A percentile compares a stretch with the other conserved stretches of the same genome.
Evolutionary conservation across 371 early-diverging fungal species (phyloP).

Genomic region (Mortierella polycephala): DNA sequence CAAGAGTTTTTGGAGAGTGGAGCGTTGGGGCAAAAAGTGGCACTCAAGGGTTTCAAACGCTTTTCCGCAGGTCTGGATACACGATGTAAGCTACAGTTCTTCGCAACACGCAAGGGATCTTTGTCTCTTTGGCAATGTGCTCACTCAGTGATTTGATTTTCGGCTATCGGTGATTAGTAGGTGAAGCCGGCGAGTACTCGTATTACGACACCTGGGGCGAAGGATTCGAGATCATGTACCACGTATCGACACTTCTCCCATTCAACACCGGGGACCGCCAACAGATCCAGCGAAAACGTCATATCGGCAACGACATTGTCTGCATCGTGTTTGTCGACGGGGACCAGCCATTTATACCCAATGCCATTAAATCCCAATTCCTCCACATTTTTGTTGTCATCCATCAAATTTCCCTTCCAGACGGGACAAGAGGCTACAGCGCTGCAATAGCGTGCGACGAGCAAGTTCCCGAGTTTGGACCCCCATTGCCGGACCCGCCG

Average conservation of each 20-base stretch:
- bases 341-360: conserved; percentile 70
- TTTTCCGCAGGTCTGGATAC: conserved; percentile 88
- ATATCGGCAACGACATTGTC: conserved; percentile 89
- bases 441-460: conserved; percentile 65
- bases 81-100: conserved; percentile 61
- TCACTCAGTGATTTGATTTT: no score
- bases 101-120: neutral
- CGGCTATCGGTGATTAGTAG: conserved; percentile 23
- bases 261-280: conserved; percentile 74
- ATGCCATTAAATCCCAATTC: conserved; percentile 73
- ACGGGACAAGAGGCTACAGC: conserved; percentile 58
- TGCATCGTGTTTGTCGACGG: conserved; percentile 78
- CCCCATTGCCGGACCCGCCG: conserved; percentile 72
- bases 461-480: conserved; percentile 73
- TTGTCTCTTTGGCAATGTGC: conserved; percentile 4
- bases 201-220: conserved; percentile 77
- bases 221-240: conserved; percentile 89
- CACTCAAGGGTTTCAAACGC: conserved; percentile 79
- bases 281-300: conserved; percentile 85
- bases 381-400: conserved; percentile 79
- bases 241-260: conserved; percentile 85
- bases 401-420: conserved; percentile 55
- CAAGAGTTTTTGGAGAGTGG: conserved; percentile 67
- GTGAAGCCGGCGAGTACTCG: conserved; percentile 80
- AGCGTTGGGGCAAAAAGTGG: conserved; percentile 77